Evolutionary conservation across 1,284 basidiomycete genomes (phyloP).

Genomic region (Sporisorium exsertum): DNA sequence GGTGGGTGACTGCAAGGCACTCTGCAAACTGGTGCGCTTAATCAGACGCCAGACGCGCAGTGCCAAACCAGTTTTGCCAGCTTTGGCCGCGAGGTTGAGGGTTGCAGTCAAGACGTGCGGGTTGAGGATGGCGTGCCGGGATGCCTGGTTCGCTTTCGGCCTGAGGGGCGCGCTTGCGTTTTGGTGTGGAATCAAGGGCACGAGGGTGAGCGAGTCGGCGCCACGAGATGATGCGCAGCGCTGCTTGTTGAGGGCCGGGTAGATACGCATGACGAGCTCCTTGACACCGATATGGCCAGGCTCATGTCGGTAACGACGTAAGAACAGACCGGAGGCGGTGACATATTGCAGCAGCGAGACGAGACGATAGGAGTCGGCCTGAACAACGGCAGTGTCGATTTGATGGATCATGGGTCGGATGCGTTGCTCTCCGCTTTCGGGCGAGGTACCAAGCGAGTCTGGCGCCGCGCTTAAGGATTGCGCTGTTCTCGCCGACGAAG

Average conservation of each 20-base stretch:
- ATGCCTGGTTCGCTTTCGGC: slow-evolving; percentile 33
- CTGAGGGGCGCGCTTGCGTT: background rate
- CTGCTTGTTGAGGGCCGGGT: slow-evolving; percentile 40
- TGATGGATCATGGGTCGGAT: slow-evolving; percentile 28
- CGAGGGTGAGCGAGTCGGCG: background rate
- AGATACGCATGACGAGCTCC: slow-evolving; percentile 45
- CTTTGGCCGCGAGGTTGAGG: slow-evolving; percentile 50
- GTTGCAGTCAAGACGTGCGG: slow-evolving; percentile 50
- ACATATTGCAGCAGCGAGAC: slow-evolving; percentile 44
- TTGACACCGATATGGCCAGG: slow-evolving; percentile 36
- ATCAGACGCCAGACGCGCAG: slow-evolving; percentile 58
- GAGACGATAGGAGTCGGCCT: slow-evolving; percentile 43
- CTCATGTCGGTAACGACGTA: slow-evolving; percentile 30
- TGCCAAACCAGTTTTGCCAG: slow-evolving; percentile 46
- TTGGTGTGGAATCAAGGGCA: background rate
- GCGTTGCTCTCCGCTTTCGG: background rate
- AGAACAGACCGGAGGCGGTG: slow-evolving; percentile 32
- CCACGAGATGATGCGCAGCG: slow-evolving; percentile 6
- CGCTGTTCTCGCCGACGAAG: slow-evolving; percentile 1
- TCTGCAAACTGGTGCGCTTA: slow-evolving; percentile 50
- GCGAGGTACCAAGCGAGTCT: background rate
- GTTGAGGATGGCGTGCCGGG: slow-evolving; percentile 38
- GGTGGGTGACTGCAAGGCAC: slow-evolving; percentile 14
- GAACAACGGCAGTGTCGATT: slow-evolving; percentile 35
- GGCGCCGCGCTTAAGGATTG: background rate